These are phyloP conservation scores for Medicago lupulina DNA, from an alignment of 306 rosid genomes.

Conservation along the genomic window DNA sequence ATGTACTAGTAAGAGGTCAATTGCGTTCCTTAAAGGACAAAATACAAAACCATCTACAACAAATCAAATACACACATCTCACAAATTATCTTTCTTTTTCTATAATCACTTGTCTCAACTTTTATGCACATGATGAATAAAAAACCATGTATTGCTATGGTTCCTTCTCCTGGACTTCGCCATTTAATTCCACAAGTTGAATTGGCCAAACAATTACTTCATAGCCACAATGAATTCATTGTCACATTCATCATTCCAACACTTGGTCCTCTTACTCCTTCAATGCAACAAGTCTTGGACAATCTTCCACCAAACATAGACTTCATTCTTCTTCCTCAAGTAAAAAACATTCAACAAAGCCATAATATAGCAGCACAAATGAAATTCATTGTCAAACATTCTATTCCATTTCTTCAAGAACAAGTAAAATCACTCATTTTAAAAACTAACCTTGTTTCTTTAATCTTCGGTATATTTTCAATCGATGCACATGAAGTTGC, in stretches of 20 bases:
- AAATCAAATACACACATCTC: background rate
- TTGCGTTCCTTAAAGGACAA: too few relatives aligned
- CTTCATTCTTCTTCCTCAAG: slow-evolving; percentile 38
- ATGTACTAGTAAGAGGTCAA: too few relatives aligned
- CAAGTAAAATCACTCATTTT: slow-evolving; percentile 6
- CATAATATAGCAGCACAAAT: background rate
- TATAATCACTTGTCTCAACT: background rate
- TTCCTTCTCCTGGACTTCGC: slow-evolving; percentile 42
- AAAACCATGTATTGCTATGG: slow-evolving; percentile 33
- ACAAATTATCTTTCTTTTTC: background rate
- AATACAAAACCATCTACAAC: background rate
- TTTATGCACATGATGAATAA: slow-evolving; percentile 22
- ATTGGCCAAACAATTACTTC: slow-evolving; percentile 30
- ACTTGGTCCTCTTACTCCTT: slow-evolving; percentile 1
- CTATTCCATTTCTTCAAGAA: slow-evolving; percentile 37
- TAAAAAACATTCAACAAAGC: background rate
- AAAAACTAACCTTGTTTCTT: background rate
- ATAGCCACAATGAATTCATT: background rate
- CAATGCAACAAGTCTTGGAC: slow-evolving; percentile 21
- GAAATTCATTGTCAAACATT: background rate
- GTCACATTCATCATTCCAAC: slow-evolving; percentile 37
- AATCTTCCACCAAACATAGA: slow-evolving; percentile 37
- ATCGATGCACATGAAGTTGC: slow-evolving; percentile 26
- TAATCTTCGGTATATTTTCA: background rate
- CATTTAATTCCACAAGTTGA: slow-evolving; percentile 42